These are phyloP conservation scores for Kalmusia sp. DNA, from an alignment of 2,329 filamentous ascomycete genomes.

Conservation along the genomic window DNA sequence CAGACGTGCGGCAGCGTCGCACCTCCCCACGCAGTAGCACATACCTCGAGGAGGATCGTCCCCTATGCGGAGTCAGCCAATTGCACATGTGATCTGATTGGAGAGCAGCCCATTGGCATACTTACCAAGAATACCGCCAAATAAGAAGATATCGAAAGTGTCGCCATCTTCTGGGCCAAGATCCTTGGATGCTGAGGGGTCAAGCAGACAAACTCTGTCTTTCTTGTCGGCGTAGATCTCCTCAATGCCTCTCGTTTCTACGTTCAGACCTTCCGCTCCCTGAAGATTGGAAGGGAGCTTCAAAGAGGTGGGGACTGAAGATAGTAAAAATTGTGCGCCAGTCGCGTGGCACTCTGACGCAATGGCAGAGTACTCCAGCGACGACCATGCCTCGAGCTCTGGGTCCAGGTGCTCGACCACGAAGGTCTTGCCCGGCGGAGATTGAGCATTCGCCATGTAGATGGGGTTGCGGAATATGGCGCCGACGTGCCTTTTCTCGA, in stretches of 20 bases:
- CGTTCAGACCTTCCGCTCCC: conserved; percentile 67
- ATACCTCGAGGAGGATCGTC: conserved; percentile 92
- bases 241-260: conserved; percentile 81
- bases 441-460: conserved; percentile 33
- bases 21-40: conserved; percentile 31
- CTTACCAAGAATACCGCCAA: conserved; percentile 92
- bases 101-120: conserved; percentile 4
- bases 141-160: conserved; percentile 87
- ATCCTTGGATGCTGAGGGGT: conserved; percentile 83
- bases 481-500: conserved; percentile 25
- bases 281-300: conserved; percentile 65
- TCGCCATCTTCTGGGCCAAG: conserved; percentile 83
- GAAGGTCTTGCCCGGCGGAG: conserved; percentile 70
- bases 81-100: conserved; percentile 1
- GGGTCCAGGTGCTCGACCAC: conserved; percentile 97
- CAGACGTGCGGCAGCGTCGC: conserved; percentile 9
- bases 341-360: conserved; percentile 76
- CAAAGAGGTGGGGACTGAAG: conserved; percentile 76
- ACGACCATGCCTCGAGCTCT: conserved; percentile 92
- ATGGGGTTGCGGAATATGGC: conserved; percentile 20
- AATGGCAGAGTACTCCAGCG: conserved; percentile 89
- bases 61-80: conserved; percentile 60
- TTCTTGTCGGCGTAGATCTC: conserved; percentile 77
- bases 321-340: conserved; percentile 77
- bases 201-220: conserved; percentile 82